Base-by-base conservation (phyloP, 257 asterid species). In the Buddleja alternifolia region DNA sequence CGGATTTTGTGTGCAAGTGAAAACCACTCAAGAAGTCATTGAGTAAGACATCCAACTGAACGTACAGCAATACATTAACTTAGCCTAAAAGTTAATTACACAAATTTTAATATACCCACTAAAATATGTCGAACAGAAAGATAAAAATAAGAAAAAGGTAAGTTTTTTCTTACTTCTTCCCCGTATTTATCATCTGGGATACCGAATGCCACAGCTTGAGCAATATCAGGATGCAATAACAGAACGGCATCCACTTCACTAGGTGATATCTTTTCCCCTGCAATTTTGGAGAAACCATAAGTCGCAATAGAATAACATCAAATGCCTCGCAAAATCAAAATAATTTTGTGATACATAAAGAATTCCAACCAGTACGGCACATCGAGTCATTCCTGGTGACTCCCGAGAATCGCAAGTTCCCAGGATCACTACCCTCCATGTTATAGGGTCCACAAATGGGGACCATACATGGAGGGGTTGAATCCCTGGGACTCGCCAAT, bases 171-270 rank as follows among this genome's bases (percentile, higher is more conserved):
- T 81, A 94, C 98, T 85, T 94, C 99, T 82, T 94, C 99, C n/a
- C 99, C 98, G 75, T 91, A 94, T 78, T 94, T 94, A 60, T 91
- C 98, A 70, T 94, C 99, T 0, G 99, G 98, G 57, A 91, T 92
- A 48, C 97, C 99, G 47, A 94, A 94, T 29, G 97, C 93, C 52
- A 94, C 98, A 14, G 90, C 98, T 77, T 91, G 87, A 48, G 95
- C 87, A 73, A 94, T 50, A 52, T 86, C 95, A 3, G 97, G 88
- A 81, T 91, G 97, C 24, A 97, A 86, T 72, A 87, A 73, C 16
- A 94, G 91, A 41, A 89, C 94, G 2, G 97, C 80, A 51, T 94
- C 99, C 56, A 89, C 97, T 85, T 91, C 99, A 72, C 91, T 94
- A 2, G 99, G 98, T 25, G 99, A 94, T 64, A 94, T 91, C 78